These are phyloP conservation scores for Aspergillus olivimuriae DNA, from an alignment of 495 filamentous ascomycete species.

Conservation along the genomic window DNA sequence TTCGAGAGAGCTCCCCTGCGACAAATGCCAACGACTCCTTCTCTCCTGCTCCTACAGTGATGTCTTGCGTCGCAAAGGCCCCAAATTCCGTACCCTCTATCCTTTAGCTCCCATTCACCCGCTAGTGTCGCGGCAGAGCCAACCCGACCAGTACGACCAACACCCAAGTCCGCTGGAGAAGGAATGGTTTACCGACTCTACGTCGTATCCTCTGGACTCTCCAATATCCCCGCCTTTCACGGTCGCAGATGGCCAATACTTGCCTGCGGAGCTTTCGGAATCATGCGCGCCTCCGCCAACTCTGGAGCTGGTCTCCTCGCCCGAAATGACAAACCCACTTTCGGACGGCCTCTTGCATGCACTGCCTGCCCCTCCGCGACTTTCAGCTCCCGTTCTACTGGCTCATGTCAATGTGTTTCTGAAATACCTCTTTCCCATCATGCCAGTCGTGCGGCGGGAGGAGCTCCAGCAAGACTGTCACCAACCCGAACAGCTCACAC, in stretches of 20 bases:
- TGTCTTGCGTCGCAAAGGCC: conserved; percentile 38
- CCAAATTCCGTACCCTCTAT: conserved; percentile 41
- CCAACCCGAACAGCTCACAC: conserved; percentile 49
- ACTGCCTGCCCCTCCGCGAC: conserved; percentile 20
- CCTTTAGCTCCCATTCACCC: conserved; percentile 39
- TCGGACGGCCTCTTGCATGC: conserved; percentile 18
- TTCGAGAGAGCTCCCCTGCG: conserved; percentile 36
- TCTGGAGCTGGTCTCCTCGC: conserved; percentile 36
- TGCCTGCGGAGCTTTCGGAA: conserved; percentile 18
- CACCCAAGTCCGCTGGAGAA: conserved; percentile 15
- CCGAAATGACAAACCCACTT: conserved; percentile 31
- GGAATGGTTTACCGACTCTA: conserved; percentile 14
- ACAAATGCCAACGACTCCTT: conserved; percentile 40
- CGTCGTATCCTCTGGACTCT: conserved; percentile 17
- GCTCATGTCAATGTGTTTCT: conserved; percentile 41
- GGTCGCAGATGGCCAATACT: conserved; percentile 21
- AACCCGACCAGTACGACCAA: conserved; percentile 5
- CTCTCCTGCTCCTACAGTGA: conserved; percentile 43
- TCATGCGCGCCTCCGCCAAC: conserved; percentile 24
- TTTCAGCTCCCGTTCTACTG: conserved; percentile 31
- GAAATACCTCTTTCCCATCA: conserved; percentile 70
- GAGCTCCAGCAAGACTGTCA: conserved; percentile 58
- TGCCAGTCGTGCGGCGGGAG: conserved; percentile 71
- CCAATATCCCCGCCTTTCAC: conserved; percentile 26
- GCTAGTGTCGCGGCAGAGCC: conserved; percentile 16